phyloP scores from a whole-genome alignment of 176 grass and related monocot species.

The Rhynchospora breviuscula region DNA sequence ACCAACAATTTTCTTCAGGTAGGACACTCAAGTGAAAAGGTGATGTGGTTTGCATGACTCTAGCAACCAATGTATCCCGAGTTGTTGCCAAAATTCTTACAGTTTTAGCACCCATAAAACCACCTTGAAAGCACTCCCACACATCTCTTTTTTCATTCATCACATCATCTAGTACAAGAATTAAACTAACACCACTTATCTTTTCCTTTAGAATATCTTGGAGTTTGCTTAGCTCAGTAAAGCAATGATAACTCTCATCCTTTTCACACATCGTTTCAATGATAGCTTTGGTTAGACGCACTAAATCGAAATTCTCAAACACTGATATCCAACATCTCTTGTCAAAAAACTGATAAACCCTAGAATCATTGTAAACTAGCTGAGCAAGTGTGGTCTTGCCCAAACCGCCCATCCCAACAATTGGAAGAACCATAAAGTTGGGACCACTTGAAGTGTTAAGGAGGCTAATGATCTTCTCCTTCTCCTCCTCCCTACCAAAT shows the following conservation, averaged over 20 bases:
- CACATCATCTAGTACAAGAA: constrained; percentile 35
- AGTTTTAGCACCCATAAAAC: neutral
- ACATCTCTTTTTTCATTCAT: constrained; percentile 20
- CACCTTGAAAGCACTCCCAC: constrained; percentile 16
- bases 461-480: neutral
- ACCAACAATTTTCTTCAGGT: neutral
- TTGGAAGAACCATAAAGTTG: neutral
- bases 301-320: neutral
- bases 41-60: constrained; percentile 3
- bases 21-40: neutral
- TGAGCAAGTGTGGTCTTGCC: constrained; percentile 21
- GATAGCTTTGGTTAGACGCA: neutral
- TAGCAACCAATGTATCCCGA: too few relatives aligned
- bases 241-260: neutral
- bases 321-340: constrained; percentile 26
- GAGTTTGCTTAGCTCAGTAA: neutral
- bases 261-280: neutral
- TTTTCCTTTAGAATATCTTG: neutral
- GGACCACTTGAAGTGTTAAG: neutral
- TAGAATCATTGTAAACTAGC: constrained; percentile 1
- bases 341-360: constrained; percentile 9
- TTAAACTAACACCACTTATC: neutral
- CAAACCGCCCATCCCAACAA: constrained; percentile 16
- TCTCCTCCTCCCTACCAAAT: neutral
- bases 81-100: constrained; percentile 28